Evolutionary conservation across 257 asterid species (phyloP).

Genomic region (Ilex aquifolium): DNA sequence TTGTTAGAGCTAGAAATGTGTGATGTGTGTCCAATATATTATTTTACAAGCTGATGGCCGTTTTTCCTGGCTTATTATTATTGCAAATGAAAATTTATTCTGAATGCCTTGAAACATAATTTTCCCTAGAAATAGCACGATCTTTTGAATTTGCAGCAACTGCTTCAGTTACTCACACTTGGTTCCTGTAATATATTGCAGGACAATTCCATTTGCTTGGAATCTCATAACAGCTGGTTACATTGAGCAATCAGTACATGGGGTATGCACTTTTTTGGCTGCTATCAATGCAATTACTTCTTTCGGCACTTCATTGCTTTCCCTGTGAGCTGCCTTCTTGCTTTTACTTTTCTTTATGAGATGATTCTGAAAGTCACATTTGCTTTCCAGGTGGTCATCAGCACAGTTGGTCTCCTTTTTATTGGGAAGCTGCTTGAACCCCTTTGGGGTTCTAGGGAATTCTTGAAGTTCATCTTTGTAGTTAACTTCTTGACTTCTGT

Average conservation of each 20-base stretch:
- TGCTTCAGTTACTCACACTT: not conserved
- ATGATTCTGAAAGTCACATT: not conserved
- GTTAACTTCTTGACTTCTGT: conserved; percentile 78
- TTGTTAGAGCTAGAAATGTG: too few species aligned
- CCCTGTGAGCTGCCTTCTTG: not conserved
- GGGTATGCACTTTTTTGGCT: conserved; percentile 46
- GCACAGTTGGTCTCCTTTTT: conserved; percentile 73
- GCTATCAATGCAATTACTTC: not conserved
- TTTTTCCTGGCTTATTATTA: too few species aligned
- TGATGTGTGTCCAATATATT: too few species aligned
- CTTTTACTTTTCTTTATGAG: conserved; percentile 6
- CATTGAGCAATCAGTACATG: conserved; percentile 68
- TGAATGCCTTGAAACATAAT: too few species aligned
- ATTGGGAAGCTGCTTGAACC: conserved; percentile 88
- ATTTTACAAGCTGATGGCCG: too few species aligned
- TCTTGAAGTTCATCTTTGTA: conserved; percentile 74
- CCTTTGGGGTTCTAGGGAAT: conserved; percentile 89
- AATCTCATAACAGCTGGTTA: conserved; percentile 93
- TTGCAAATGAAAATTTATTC: too few species aligned
- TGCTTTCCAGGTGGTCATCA: conserved; percentile 57
- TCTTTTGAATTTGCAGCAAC: not conserved
- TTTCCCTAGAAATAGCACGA: not conserved
- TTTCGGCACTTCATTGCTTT: not conserved
- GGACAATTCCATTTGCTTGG: conserved; percentile 98
- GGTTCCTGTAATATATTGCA: conserved; percentile 22